Base-by-base conservation (phyloP, 2,329 filamentous ascomycete species). In the Alternaria atra region DNA sequence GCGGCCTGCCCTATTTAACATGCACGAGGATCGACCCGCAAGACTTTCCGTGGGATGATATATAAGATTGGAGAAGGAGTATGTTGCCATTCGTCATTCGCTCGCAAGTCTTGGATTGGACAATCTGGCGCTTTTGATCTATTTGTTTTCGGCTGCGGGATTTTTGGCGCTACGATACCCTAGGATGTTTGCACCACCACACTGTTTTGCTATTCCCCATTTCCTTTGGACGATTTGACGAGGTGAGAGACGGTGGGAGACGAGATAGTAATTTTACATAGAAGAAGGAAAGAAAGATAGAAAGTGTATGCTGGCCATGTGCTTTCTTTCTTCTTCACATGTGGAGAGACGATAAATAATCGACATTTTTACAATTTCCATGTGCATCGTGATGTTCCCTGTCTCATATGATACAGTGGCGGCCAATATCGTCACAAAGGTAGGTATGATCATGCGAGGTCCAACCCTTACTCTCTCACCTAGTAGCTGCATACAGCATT, bases 41-140 rank as follows among this genome's bases (percentile, higher is more conserved):
- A 43, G 89, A 91, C 76, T 84, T 89, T 66, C 87, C 87, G 15
- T 91, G 89, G 89, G 82, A 86, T 29, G 81, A 61, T 34, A 52
- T 51, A 52, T 56, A 47, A 40, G 54, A 40, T 12, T 23, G 30
- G 43, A 37, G 57, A 30, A 29, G 23, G 46, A 42, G 20, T 8
- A 17, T 20, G 20, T 32, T 32, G 6, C 30, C 10, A 6, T 8
- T 32, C 8, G 9, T 10, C 30, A 10, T 32, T 32, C 30, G 30
- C 30, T 32, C 3, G 20, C 30, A 40, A 40, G 37, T 43, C 35
- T 51, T n/a, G 20, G 52, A 23, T 34, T 34, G 42, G 17, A 39
- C 51, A 32, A 43, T 39, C 47, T 53, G 63, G 56, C 60, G 56
- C 63, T 53, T 63, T 55, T 39, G 20, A 42, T 46, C 47, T 23